Conservation (phyloP, 345 rosid genomes). For the Citrus reticulata region DNA sequence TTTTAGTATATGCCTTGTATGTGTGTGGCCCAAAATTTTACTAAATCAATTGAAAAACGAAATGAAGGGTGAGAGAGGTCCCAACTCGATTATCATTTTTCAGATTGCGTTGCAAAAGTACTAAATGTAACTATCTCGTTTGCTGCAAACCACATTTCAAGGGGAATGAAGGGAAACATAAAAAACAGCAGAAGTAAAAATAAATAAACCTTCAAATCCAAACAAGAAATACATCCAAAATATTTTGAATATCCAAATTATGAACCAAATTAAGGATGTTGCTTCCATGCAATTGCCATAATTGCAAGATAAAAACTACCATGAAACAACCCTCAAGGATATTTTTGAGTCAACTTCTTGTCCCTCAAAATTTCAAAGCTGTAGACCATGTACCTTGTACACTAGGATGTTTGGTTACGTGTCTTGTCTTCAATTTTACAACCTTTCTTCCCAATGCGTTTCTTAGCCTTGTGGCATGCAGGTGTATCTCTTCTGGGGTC, state of each 20-base stretch:
- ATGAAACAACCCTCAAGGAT: neutral
- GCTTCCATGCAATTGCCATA: neutral
- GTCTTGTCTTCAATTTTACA: slow-evolving; percentile 68
- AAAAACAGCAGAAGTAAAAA: no score
- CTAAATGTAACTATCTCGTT: no score
- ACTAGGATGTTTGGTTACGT: slow-evolving; percentile 72
- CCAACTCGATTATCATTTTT: no score
- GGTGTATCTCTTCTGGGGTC: slow-evolving; percentile 57
- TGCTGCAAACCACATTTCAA: no score
- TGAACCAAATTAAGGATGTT: neutral
- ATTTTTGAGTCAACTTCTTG: neutral
- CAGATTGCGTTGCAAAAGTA: neutral
- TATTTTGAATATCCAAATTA: neutral
- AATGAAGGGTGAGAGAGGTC: neutral
- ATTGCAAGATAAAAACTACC: neutral
- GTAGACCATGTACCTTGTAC: slow-evolving; percentile 96
- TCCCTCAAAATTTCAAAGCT: slow-evolving; percentile 42
- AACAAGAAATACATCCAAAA: neutral
- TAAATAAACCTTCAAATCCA: neutral
- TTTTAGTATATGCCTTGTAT: no score
- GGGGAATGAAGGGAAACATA: no score
- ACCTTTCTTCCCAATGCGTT: slow-evolving; percentile 82
- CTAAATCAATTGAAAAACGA: neutral
- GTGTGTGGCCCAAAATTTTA: no score
- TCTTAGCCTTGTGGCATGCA: slow-evolving; percentile 69